Evolutionary conservation across 805 yeast genomes (phyloP), one percentile per base, ranked within the genome.

Genomic region (Wickerhamiella australiensis): DNA sequence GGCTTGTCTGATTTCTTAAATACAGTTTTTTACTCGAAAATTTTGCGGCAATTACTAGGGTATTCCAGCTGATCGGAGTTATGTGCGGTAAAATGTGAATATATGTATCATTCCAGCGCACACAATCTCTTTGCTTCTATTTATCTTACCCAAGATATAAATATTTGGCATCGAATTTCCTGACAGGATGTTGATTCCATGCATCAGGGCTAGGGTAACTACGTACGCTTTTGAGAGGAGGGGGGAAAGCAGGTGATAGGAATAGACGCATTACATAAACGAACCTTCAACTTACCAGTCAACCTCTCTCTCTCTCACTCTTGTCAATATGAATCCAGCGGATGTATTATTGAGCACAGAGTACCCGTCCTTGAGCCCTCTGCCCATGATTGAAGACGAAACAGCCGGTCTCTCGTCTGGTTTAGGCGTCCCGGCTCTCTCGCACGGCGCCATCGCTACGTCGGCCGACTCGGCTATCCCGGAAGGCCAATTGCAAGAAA

Each of bases 331-430:
- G 47, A 45, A 45, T 25, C 47, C 47, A 11, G 41, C 41, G 15
- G 47, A 45, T 22, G 47, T 45, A 13, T 31, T 45, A 22, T 25
- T 45, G 47, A 45, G 47, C 15, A 22, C 40, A 22, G 47, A 45
- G 47, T 45, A 45, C n/a, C 42, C 47, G 17, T 23, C 47, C 7
- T 13, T 45, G 9, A 31, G 40, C 8, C 47, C 47, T 25, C 15
- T 45, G 33, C 47, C 47, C 8, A 18, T 31, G 13, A 37, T 25
- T 4, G 41, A 33, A n/a, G 41, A 45, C 25, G 47, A 35, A 5
- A 6, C 21, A 23, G 12, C 11, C 13, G 35, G 42, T 4, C 20
- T 21, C n/a, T 4, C 33, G n/a, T 29, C 33, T 29, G 13, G 33
- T 29, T 11, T 29, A 29, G 7, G 13, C 33, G 33, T n/a, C 13